Conservation (phyloP, 805 yeast genomes). For the Teunomyces kruisii region DNA sequence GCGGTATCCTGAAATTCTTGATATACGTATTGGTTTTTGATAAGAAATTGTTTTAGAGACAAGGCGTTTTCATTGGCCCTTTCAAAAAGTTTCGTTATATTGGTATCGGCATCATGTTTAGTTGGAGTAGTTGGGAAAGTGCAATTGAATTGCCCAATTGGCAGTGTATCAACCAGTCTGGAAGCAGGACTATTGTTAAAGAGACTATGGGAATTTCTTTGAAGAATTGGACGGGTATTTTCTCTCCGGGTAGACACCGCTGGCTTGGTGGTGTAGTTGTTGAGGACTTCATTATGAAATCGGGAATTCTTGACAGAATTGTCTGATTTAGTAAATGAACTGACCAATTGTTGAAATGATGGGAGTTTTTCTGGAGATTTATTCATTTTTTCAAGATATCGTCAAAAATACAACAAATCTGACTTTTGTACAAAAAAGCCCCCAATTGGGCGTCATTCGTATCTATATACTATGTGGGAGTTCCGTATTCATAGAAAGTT, state of each 20-base stretch:
- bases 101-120: neutral
- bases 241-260: no score
- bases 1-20: neutral
- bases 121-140: neutral
- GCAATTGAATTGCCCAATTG: neutral
- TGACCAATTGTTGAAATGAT: neutral
- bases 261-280: neutral
- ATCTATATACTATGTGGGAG: neutral
- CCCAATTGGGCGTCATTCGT: neutral
- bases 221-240: no score
- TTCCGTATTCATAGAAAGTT: constrained; percentile 2
- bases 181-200: no score
- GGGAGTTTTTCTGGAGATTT: neutral
- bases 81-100: neutral
- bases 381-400: neutral
- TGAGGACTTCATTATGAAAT: neutral
- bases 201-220: no score
- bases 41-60: neutral
- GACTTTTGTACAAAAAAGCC: neutral
- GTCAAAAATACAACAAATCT: neutral
- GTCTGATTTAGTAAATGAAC: neutral
- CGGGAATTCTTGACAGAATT: neutral
- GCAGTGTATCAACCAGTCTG: no score
- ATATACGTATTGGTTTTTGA: neutral
- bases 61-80: neutral